Evolutionary conservation across 257 asterid species (phyloP), one percentile per base, ranked within the genome.

Genomic region (Rehmannia glutinosa): DNA sequence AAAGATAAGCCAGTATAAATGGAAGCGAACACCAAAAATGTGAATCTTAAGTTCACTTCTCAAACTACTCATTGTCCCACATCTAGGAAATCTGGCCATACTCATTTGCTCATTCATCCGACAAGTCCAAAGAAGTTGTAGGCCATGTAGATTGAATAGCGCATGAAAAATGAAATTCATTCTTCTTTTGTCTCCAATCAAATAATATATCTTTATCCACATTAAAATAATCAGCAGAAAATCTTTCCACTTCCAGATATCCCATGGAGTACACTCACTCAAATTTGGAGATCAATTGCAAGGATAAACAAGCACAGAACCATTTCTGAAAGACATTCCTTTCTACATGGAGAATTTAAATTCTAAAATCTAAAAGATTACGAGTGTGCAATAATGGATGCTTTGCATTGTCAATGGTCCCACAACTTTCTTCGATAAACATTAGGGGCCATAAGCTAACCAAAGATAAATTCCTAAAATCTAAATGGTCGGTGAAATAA

Each of bases 401-500:
- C 28, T 8, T 43, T 30, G n/a, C 71, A 46, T 32, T 47, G 13
- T 28, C 54, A 55, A 41, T 24, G 46, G 33, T 8, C 21, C 33
- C 64, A 30, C 49, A 35, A 36, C 38, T 45, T 62, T 25, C 49
- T 65, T 12, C 51, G 1, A 6, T n/a, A n/a, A n/a, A n/a, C n/a
- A n/a, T n/a, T n/a, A n/a, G n/a, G n/a, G n/a, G n/a, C n/a, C n/a
- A 66, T 55, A 66, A 13, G 38, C 58, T 21, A 54, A 41, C 23
- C 10, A 42, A 17, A 30, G 60, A n/a, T 46, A 66, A 23, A 38
- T 52, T 71, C 51, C 51, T 45, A 11, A 50, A 25, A 42, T 12
- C 25, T 21, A 49, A 25, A 17, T 25, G 47, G 15, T 28, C 64
- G n/a, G 19, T n/a, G 33, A 63, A 5, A 63, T 7, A 41, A 73